These are phyloP conservation scores for Amanita molliuscula DNA, from an alignment of 768 basidiomycete genomes.

Conservation along the genomic window DNA sequence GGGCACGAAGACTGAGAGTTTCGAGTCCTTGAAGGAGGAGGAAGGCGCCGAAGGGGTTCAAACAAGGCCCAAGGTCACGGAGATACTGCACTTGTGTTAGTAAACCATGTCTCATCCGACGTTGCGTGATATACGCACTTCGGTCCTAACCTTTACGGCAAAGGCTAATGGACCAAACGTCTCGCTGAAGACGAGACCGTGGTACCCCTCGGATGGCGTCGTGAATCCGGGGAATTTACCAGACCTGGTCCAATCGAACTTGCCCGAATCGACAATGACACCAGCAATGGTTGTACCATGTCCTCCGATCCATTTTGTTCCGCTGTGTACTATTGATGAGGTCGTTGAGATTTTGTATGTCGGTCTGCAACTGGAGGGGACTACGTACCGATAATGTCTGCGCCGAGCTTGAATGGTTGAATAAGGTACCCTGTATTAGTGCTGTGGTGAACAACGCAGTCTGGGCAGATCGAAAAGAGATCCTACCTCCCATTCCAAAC, in stretches of 20 bases:
- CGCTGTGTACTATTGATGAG: conserved; percentile 45
- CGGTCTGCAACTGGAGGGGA: no score
- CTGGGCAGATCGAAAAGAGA: conserved; percentile 9
- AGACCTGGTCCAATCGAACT: conserved; percentile 63
- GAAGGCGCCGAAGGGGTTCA: conserved; percentile 70
- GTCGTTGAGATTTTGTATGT: not conserved
- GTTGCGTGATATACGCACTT: conserved; percentile 16
- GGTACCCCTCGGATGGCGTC: conserved; percentile 65
- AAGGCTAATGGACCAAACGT: conserved; percentile 58
- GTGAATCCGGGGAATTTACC: conserved; percentile 71
- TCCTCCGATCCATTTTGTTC: conserved; percentile 80
- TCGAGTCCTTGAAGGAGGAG: conserved; percentile 72
- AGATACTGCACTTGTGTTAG: conserved; percentile 27
- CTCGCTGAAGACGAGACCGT: conserved; percentile 58
- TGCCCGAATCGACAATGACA: conserved; percentile 63
- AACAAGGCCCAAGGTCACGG: conserved; percentile 53
- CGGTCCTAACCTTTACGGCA: conserved; percentile 52
- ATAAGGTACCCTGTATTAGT: conserved; percentile 44
- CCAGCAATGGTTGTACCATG: conserved; percentile 77
- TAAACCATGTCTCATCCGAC: not conserved
- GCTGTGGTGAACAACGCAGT: not conserved
- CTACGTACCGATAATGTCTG: conserved; percentile 64
- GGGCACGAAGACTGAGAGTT: conserved; percentile 60
- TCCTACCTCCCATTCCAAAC: conserved; percentile 57
- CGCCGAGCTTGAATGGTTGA: conserved; percentile 62